Evolutionary conservation across 768 basidiomycete genomes (phyloP).

Genomic region (Fomitopsis serialis): DNA sequence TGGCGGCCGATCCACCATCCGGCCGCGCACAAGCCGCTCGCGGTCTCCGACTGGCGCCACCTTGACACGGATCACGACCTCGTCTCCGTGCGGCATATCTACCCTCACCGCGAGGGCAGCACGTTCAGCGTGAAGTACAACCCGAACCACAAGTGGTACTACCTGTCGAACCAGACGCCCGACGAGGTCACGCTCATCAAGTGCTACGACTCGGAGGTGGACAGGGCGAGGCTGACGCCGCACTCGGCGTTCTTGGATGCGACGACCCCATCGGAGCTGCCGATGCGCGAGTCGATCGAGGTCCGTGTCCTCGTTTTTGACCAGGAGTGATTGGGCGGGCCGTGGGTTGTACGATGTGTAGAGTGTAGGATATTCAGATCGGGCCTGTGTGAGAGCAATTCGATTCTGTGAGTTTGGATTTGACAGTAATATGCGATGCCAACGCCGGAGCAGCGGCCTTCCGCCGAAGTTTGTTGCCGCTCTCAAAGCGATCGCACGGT

Average conservation of each 20-base stretch:
- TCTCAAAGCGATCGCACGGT: constrained; percentile 18
- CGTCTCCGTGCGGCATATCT: constrained; percentile 30
- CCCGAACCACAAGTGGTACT: constrained; percentile 34
- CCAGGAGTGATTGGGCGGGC: constrained; percentile 25
- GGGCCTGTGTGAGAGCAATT: constrained; percentile 17
- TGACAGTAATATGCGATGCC: too few species aligned
- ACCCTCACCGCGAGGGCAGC: constrained; percentile 29
- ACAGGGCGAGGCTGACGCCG: constrained; percentile 37
- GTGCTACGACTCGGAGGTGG: constrained; percentile 38
- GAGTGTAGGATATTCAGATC: not conserved
- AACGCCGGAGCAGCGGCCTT: too few species aligned
- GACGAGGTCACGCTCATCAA: constrained; percentile 39
- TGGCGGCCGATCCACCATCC: constrained; percentile 37
- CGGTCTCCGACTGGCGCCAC: constrained; percentile 34
- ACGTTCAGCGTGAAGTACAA: constrained; percentile 32
- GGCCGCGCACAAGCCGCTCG: constrained; percentile 34
- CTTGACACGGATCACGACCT: constrained; percentile 34
- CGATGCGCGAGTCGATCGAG: constrained; percentile 39
- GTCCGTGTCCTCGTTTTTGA: constrained; percentile 39
- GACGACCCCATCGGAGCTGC: constrained; percentile 28
- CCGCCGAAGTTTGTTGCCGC: too few species aligned
- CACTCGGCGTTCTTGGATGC: constrained; percentile 37
- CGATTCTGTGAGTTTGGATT: too few species aligned
- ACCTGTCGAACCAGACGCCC: constrained; percentile 32
- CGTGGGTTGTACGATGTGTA: not conserved